Percentiles rank a stretch among this genome's conserved stretches.
Conservation (phyloP, 495 filamentous ascomycete species). For the Xylaria bambusicola region DNA sequence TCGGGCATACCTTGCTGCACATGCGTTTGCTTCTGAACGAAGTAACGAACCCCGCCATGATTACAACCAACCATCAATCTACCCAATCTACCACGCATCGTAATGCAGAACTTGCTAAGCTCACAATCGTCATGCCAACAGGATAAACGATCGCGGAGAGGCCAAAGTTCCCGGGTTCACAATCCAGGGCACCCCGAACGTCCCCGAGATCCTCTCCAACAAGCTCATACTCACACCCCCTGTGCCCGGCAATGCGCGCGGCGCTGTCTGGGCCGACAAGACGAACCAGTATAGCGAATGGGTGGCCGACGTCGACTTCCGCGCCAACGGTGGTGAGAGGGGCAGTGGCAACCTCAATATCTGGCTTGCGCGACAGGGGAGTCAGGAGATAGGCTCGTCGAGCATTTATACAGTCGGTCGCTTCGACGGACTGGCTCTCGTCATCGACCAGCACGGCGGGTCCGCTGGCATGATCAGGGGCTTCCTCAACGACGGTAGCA, state of each 20-base stretch:
- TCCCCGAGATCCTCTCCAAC: constrained; percentile 80
- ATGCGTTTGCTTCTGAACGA: too few relatives aligned
- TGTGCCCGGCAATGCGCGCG: constrained; percentile 80
- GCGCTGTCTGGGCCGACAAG: constrained; percentile 76
- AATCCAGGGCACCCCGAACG: constrained; percentile 68
- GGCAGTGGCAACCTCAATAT: constrained; percentile 88
- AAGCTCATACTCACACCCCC: constrained; percentile 90
- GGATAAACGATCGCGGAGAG: constrained; percentile 46
- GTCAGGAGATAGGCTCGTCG: constrained; percentile 61
- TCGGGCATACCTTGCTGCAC: too few relatives aligned
- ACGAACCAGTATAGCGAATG: constrained; percentile 65
- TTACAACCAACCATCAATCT: too few relatives aligned
- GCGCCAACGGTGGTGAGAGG: constrained; percentile 81
- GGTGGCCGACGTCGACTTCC: constrained; percentile 82
- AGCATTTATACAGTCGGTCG: constrained; percentile 79
- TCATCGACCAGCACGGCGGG: constrained; percentile 86
- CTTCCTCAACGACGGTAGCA: constrained; percentile 90
- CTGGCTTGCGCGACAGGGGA: constrained; percentile 82
- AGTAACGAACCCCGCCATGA: too few relatives aligned
- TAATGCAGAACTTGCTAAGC: too few relatives aligned
- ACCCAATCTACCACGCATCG: too few relatives aligned
- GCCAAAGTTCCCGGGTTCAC: constrained; percentile 55
- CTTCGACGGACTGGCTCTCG: constrained; percentile 85
- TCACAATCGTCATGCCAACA: constrained; percentile 20
- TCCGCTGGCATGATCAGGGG: constrained; percentile 78